Percentiles rank a stretch among this genome's conserved stretches.
Conservation (phyloP, 2,329 filamentous ascomycete genomes). For the Aureobasidium melanogenum region DNA sequence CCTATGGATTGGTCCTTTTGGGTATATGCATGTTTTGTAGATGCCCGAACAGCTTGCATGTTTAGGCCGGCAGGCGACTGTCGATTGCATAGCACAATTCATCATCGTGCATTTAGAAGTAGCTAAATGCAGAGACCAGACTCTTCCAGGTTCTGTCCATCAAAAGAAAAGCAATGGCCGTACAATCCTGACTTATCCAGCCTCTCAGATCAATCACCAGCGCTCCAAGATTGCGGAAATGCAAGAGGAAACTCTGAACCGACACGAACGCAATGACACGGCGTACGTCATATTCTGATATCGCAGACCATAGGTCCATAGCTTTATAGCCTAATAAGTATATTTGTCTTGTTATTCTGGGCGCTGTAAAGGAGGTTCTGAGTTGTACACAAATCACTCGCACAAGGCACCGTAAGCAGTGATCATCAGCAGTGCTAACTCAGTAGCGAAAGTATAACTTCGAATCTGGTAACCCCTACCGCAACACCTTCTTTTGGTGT, state of each 20-base stretch:
- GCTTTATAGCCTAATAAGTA: too few relatives aligned
- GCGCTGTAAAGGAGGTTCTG: not conserved
- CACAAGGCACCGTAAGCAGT: not conserved
- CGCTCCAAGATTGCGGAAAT: not conserved
- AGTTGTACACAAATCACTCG: not conserved
- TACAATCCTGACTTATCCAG: not conserved
- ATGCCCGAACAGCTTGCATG: not conserved
- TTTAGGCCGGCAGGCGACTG: not conserved
- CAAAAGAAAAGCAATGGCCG: not conserved
- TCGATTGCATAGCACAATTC: not conserved
- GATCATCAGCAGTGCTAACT: not conserved
- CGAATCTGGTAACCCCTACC: not conserved
- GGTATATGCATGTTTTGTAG: not conserved
- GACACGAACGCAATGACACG: not conserved
- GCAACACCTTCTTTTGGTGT: not conserved
- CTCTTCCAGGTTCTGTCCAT: not conserved
- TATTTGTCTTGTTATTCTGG: not conserved
- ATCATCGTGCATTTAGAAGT: not conserved
- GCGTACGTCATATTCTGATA: not conserved
- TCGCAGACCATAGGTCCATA: not conserved
- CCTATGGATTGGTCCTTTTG: not conserved
- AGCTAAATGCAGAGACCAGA: not conserved
- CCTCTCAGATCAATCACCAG: not conserved
- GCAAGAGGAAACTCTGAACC: not conserved
- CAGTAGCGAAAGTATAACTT: not conserved